These are phyloP conservation scores for Phytopythium kandeliae DNA, from an alignment of 352 stramenopile genomes.

Conservation along the genomic window DNA sequence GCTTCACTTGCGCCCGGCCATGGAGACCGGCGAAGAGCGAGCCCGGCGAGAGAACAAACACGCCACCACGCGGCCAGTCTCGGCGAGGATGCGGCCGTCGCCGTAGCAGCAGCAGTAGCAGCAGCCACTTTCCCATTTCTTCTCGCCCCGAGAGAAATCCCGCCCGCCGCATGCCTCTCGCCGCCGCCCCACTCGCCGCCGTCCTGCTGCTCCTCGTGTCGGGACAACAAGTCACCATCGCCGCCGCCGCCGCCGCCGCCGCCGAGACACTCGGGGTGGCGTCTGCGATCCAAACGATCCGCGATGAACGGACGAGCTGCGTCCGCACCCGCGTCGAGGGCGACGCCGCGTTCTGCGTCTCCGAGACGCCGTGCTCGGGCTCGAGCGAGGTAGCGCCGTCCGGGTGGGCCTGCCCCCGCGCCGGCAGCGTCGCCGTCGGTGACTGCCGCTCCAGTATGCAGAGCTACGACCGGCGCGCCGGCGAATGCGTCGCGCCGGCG, in stretches of 20 bases:
- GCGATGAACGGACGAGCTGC: not conserved
- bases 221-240: constrained; percentile 5
- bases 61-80: too few species aligned
- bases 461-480: not conserved
- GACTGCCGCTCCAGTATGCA: not conserved
- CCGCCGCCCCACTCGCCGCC: constrained; percentile 9
- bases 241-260: too few species aligned
- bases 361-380: not conserved
- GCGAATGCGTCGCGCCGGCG: not conserved
- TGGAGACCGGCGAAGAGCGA: too few species aligned
- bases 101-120: too few species aligned
- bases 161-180: constrained; percentile 10
- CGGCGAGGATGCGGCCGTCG: not conserved
- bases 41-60: too few species aligned
- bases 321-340: not conserved
- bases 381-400: not conserved
- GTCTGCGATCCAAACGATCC: not conserved
- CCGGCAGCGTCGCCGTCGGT: not conserved
- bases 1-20: not conserved
- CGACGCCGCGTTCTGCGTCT: constrained; percentile 1
- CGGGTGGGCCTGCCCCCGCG: not conserved
- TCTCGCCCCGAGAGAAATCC: constrained; percentile 6
- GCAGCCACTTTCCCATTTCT: constrained; percentile 4
- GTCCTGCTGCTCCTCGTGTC: constrained; percentile 9
- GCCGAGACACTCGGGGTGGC: too few species aligned